Base-by-base conservation (phyloP, 345 rosid species). In the Syzygium aromaticum region DNA sequence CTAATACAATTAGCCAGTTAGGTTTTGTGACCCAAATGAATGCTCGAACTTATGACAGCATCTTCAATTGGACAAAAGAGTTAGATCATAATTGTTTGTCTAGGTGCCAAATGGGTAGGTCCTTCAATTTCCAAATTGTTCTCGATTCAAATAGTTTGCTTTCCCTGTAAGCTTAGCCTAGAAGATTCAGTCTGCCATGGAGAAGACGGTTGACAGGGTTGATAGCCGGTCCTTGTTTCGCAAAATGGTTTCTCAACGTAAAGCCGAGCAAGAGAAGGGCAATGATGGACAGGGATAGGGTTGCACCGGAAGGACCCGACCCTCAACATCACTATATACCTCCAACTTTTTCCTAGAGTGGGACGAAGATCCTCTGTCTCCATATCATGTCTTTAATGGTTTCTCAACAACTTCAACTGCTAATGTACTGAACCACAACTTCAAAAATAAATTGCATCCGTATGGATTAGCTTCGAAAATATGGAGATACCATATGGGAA, bases 261-360 rank as follows among this genome's bases (percentile, higher is more conserved):
- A 77, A 87, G 85, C 89, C 86, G 84, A 86, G 82, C 28, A 40
- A 4, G 11, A 87, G 86, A 82, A 73, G 86, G 87, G 54, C 51
- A 56, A 27, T 84, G 80, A 46, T n/a, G 5, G 87, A 78, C 10
- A 12, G 51, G 3, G 8, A 86, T 3, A 91, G 93, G 83, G 3
- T 86, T 46, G 46, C 89, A 30, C 92, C 94, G 0, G 92, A 88
- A 89, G 93, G 95, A 15, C 94, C 94, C 23, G 87, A 89, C 84
- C 88, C 88, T 86, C 86, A 88, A 43, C 93, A 90, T 85, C 89
- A 90, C 87, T 64, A 28, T 17, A 27, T 22, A 51, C 67, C 91
- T 59, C 54, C 77, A 14, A 84, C 90, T 78, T 57, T 84, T 86
- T 86, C 87, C 27, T 85, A 85, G 78, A 38, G 38, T 11, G 25